phyloP scores from a whole-genome alignment of 1,139 yeast species.

The Tardiomyces digboiensis region DNA sequence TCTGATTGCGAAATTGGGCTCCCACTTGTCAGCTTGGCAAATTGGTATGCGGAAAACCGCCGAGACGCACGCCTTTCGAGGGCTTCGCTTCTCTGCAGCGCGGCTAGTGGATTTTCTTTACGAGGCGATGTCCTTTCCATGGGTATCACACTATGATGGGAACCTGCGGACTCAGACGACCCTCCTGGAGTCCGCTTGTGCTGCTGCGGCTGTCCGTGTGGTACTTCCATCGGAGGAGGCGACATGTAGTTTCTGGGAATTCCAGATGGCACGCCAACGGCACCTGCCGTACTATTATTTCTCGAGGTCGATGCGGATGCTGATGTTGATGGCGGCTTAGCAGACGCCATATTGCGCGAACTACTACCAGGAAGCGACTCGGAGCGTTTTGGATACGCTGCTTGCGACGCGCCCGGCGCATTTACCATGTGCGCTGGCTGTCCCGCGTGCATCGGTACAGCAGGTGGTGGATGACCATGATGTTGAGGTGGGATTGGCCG shows the following conservation, averaged over 20 bases:
- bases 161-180: neutral
- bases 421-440: too few relatives aligned
- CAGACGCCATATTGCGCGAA: neutral
- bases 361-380: neutral
- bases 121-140: neutral
- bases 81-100: conserved; percentile 71
- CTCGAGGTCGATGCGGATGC: neutral
- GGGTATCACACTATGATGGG: neutral
- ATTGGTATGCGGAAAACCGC: conserved; percentile 88
- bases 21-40: conserved; percentile 60
- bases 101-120: conserved; percentile 45
- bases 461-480: neutral
- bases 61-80: conserved; percentile 87
- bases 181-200: neutral
- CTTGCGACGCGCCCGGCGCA: too few relatives aligned
- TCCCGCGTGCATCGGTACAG: too few relatives aligned
- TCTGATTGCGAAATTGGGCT: conserved; percentile 13
- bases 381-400: neutral
- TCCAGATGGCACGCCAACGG: neutral
- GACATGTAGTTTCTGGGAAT: neutral
- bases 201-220: neutral
- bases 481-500: neutral
- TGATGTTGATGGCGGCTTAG: neutral
- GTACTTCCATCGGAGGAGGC: neutral
- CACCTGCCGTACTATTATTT: neutral